Conservation (phyloP, 331 rosid genomes). For the Telfairia occidentalis region DNA sequence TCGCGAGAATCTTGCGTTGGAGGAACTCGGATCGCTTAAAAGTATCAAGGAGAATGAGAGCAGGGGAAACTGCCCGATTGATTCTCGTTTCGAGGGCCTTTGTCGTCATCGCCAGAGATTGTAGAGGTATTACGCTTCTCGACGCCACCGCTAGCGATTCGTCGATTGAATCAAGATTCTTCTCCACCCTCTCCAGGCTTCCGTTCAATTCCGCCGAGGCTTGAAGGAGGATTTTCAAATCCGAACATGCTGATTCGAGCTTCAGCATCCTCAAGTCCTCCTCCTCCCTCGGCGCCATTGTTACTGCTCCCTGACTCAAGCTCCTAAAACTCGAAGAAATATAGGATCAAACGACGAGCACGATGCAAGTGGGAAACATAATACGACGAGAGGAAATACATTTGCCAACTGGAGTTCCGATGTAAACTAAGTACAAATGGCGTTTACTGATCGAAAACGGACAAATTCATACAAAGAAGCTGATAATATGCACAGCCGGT, state of each 20-base stretch:
- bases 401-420: slow-evolving; percentile 29
- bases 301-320: neutral
- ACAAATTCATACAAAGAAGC: slow-evolving; percentile 21
- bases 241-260: slow-evolving; percentile 46
- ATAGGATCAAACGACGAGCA: slow-evolving; percentile 3
- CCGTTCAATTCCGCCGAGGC: slow-evolving; percentile 34
- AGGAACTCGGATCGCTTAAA: slow-evolving; percentile 48
- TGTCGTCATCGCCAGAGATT: slow-evolving; percentile 61
- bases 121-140: slow-evolving; percentile 52
- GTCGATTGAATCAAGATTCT: slow-evolving; percentile 31
- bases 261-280: slow-evolving; percentile 19
- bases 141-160: slow-evolving; percentile 37
- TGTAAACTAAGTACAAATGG: slow-evolving; percentile 65
- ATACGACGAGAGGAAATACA: slow-evolving; percentile 26
- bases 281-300: slow-evolving; percentile 27
- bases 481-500: slow-evolving; percentile 37
- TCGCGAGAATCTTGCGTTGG: slow-evolving; percentile 33
- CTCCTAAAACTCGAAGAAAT: neutral
- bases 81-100: slow-evolving; percentile 74
- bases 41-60: slow-evolving; percentile 40
- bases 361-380: slow-evolving; percentile 13
- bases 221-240: slow-evolving; percentile 37
- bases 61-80: slow-evolving; percentile 60
- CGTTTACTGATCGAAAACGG: slow-evolving; percentile 20
- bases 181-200: slow-evolving; percentile 35